Conservation (phyloP, 176 grass and related monocot genomes). For the Triticum timopheevii region DNA sequence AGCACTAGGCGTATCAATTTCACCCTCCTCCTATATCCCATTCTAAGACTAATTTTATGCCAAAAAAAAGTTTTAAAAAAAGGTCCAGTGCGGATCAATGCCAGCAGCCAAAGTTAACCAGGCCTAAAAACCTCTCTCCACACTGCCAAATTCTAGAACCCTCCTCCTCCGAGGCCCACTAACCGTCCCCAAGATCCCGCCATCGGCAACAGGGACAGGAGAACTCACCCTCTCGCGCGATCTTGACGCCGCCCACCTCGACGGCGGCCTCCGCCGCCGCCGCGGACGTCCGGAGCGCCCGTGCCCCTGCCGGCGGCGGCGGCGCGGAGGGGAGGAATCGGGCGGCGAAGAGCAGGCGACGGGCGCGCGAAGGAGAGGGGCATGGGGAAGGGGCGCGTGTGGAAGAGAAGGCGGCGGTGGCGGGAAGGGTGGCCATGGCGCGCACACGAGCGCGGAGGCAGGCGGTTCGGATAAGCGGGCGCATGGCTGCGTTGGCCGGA, state of each 20-base stretch:
- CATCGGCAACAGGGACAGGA: neutral
- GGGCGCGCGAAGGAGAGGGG: neutral
- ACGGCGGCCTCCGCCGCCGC: slow-evolving; percentile 44
- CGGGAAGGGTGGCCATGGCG: slow-evolving; percentile 47
- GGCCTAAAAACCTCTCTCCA: neutral
- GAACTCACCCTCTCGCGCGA: slow-evolving; percentile 72
- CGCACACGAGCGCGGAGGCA: slow-evolving; percentile 43
- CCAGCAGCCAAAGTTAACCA: neutral
- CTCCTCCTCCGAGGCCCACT: neutral
- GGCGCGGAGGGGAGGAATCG: neutral
- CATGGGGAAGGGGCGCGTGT: neutral
- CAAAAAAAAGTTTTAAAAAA: neutral
- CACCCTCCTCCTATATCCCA: neutral
- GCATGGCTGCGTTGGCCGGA: slow-evolving; percentile 33
- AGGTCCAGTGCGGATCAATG: neutral
- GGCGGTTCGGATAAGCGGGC: slow-evolving; percentile 53
- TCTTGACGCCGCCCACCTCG: slow-evolving; percentile 83
- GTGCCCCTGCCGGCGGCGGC: slow-evolving; percentile 10
- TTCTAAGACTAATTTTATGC: neutral
- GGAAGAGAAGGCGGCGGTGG: neutral
- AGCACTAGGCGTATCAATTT: neutral
- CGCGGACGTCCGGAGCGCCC: slow-evolving; percentile 31
- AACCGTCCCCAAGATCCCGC: slow-evolving; percentile 36
- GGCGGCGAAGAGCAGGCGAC: neutral
- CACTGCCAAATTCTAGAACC: neutral